Evolutionary conservation across 805 yeast species (phyloP).

Genomic region (Metschnikowia corniflorae): DNA sequence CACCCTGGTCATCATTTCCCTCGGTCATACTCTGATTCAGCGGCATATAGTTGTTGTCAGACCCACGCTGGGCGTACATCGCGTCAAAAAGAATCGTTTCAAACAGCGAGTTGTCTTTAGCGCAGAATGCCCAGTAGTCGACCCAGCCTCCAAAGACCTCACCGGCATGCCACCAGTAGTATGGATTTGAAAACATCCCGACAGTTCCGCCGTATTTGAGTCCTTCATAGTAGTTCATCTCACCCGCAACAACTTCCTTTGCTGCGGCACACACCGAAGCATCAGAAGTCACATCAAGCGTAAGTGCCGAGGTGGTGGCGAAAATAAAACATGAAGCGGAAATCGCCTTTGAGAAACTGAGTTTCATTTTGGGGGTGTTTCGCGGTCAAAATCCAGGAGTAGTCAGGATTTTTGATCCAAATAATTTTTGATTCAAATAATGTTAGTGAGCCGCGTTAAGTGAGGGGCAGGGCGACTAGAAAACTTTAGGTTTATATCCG

Average conservation of each 20-base stretch:
- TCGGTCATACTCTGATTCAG: constrained; percentile 45
- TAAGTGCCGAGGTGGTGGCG: constrained; percentile 7
- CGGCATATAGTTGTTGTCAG: constrained; percentile 40
- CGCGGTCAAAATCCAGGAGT: no score
- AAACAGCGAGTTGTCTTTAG: constrained; percentile 30
- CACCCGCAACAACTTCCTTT: constrained; percentile 32
- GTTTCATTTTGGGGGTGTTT: constrained; percentile 1
- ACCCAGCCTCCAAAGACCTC: constrained; percentile 49
- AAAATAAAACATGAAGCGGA: constrained; percentile 3
- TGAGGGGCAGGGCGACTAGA: no score
- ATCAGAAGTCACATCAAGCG: constrained; percentile 35
- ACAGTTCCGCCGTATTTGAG: constrained; percentile 40
- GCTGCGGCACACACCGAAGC: constrained; percentile 43
- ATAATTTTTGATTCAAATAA: no score
- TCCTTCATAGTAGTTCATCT: constrained; percentile 46
- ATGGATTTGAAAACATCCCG: constrained; percentile 44
- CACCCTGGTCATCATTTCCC: constrained; percentile 52
- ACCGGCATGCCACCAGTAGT: constrained; percentile 55
- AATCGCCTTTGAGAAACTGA: neutral
- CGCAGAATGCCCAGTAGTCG: constrained; percentile 39
- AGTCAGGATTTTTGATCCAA: no score
- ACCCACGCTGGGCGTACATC: constrained; percentile 44
- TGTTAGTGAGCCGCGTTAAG: no score
- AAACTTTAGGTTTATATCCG: no score
- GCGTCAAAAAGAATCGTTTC: constrained; percentile 31